Base-by-base conservation (phyloP, 371 early-diverging fungal genomes). In the Haplosporangium sp. region DNA sequence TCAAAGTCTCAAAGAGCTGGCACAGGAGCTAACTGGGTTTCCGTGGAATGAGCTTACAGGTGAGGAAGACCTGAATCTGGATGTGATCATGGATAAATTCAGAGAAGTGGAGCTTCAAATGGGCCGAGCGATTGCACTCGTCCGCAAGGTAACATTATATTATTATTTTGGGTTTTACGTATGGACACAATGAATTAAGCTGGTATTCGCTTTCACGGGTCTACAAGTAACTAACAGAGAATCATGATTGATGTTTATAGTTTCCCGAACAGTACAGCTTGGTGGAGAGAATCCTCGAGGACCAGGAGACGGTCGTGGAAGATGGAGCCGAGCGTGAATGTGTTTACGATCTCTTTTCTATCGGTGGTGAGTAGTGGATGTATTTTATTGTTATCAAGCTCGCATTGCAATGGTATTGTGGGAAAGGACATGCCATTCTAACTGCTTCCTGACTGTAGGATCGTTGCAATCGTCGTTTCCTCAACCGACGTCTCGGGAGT, bases 181-280 rank as follows among this genome's bases (percentile, higher is more conserved):
- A 53, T 37, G 21, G 14, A 7, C 5, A 43, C 10, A 3, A 21
- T 13, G 5, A 36, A 42, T 18, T n/a, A 4, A 47, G 14, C 40
- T 38, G 51, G 29, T 38, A 47, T 11, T 4, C 29, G 29, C 29
- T 29, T 29, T 29, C 29, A 29, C 29, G 1, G 29, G 29, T 1
- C 29, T 29, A 29, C 29, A 29, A 29, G 47, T 13, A 1, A 21
- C 21, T 18, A 2, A 37, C 16, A 11, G 43, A 16, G 51, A 42
- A 38, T 21, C 13, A 11, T 51, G 67, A 36, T 62, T 29, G 47
- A 69, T 50, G 52, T 37, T 52, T 53, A 13, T 81, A 92, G 90
- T 83, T 94, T 45, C 94, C 95, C 4, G 83, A 77, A n/a, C 95
- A 93, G 66, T 83, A 87, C 58, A 68, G 75, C 23, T 80, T 93